phyloP scores from a whole-genome alignment of 1,284 basidiomycete species.

The Dichomitus squalens region DNA sequence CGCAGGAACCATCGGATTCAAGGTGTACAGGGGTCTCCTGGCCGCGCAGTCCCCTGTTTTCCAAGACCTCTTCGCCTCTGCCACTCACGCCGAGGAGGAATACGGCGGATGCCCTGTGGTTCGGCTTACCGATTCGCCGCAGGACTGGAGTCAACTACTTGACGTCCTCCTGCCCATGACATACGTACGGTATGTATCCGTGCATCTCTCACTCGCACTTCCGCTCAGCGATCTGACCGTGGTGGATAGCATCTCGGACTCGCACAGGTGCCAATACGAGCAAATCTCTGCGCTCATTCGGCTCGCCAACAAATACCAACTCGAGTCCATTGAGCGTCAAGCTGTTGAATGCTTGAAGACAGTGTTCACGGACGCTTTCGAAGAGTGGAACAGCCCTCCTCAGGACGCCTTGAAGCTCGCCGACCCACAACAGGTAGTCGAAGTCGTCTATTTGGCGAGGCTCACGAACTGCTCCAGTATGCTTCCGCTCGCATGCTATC shows the following conservation, averaged over 20 bases:
- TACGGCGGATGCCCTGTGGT: not conserved
- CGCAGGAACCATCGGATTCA: slow-evolving; percentile 13
- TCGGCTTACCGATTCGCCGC: not conserved
- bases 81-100: not conserved
- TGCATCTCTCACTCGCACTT: not conserved
- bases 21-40: slow-evolving; percentile 21
- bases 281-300: not conserved
- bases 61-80: slow-evolving; percentile 20
- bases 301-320: not conserved
- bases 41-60: slow-evolving; percentile 20
- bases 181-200: too few relatives aligned
- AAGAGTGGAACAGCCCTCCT: not conserved
- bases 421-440: not conserved
- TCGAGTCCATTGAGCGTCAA: not conserved
- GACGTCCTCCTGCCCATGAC: too few relatives aligned
- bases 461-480: slow-evolving; percentile 1
- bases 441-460: not conserved
- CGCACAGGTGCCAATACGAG: not conserved
- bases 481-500: slow-evolving; percentile 4
- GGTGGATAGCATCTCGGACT: not conserved
- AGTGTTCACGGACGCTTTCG: not conserved
- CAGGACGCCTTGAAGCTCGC: not conserved
- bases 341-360: not conserved
- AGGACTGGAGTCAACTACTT: not conserved
- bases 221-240: not conserved